Evolutionary conservation across 257 asterid species (phyloP).

Genomic region (Eustoma russellianum): DNA sequence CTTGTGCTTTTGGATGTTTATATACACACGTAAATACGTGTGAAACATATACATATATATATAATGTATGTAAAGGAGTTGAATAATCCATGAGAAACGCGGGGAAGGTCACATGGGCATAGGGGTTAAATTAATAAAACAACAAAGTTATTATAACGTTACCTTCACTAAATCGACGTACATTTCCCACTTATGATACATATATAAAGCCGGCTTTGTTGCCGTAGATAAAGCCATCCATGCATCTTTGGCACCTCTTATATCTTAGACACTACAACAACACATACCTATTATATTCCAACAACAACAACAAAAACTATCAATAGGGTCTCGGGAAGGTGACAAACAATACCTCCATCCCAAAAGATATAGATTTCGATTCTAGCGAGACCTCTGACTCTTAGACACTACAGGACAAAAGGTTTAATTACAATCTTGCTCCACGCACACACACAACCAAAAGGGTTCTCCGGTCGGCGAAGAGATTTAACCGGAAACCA

Average conservation of each 20-base stretch:
- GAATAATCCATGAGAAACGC: conserved; percentile 58
- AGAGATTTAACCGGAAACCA: too few relatives aligned
- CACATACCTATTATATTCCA: too few relatives aligned
- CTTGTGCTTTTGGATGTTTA: conserved; percentile 10
- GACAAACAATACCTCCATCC: too few relatives aligned
- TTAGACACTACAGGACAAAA: too few relatives aligned
- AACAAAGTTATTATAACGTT: conserved; percentile 20
- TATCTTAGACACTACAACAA: too few relatives aligned
- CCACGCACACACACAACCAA: background rate
- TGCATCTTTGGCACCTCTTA: conserved; percentile 32
- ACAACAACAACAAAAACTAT: too few relatives aligned
- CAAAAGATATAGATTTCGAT: too few relatives aligned
- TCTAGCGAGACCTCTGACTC: too few relatives aligned
- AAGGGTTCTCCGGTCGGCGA: too few relatives aligned
- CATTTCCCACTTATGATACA: conserved; percentile 18
- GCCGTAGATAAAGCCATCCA: conserved; percentile 46
- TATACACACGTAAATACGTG: conserved; percentile 7
- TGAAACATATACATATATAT: conserved; percentile 13
- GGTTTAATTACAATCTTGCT: background rate
- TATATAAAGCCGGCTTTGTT: conserved; percentile 32
- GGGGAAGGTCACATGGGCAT: conserved; percentile 83
- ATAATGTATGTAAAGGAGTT: conserved; percentile 22
- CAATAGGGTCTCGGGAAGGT: too few relatives aligned
- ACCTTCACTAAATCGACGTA: conserved; percentile 29
- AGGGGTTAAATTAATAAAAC: conserved; percentile 6